Percentiles rank a stretch among this genome's conserved stretches.
Conservation (phyloP, 2,329 filamentous ascomycete species). For the Cladophialophora exuberans region DNA sequence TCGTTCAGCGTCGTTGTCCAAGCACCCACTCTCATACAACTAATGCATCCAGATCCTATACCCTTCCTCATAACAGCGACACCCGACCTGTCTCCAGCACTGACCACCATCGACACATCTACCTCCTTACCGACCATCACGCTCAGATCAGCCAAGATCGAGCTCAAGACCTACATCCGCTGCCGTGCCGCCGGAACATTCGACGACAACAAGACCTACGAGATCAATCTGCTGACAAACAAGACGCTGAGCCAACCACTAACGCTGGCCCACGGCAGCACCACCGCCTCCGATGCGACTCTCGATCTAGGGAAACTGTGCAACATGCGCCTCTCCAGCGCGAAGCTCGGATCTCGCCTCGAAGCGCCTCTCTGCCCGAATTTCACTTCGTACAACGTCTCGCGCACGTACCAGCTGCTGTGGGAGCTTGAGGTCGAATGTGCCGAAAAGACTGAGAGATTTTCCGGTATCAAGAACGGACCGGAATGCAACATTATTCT, state of each 20-base stretch:
- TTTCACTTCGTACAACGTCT: conserved; percentile 29
- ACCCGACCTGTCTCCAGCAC: conserved; percentile 15
- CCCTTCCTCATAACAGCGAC: conserved; percentile 23
- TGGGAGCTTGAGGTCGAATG: conserved; percentile 31
- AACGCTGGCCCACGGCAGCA: neutral
- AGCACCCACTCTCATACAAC: conserved; percentile 25
- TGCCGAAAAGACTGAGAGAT: conserved; percentile 26
- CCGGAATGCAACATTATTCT: conserved; percentile 17
- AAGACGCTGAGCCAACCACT: conserved; percentile 9
- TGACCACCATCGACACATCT: conserved; percentile 24
- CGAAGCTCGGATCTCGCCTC: conserved; percentile 23
- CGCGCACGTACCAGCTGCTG: conserved; percentile 24
- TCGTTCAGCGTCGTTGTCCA: conserved; percentile 26
- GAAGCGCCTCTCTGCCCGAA: conserved; percentile 29
- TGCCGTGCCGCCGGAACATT: conserved; percentile 23
- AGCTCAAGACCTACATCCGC: conserved; percentile 19
- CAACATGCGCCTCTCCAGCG: conserved; percentile 23
- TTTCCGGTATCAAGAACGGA: conserved; percentile 12
- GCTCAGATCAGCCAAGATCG: conserved; percentile 22
- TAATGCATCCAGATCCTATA: conserved; percentile 22
- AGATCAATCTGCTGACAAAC: conserved; percentile 11
- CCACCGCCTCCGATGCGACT: neutral
- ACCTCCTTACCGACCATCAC: conserved; percentile 11
- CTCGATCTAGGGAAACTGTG: conserved; percentile 21
- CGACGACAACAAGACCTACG: conserved; percentile 22